Base-by-base conservation (phyloP, 352 stramenopile species). In the Phytophthora macrochlamydospora region DNA sequence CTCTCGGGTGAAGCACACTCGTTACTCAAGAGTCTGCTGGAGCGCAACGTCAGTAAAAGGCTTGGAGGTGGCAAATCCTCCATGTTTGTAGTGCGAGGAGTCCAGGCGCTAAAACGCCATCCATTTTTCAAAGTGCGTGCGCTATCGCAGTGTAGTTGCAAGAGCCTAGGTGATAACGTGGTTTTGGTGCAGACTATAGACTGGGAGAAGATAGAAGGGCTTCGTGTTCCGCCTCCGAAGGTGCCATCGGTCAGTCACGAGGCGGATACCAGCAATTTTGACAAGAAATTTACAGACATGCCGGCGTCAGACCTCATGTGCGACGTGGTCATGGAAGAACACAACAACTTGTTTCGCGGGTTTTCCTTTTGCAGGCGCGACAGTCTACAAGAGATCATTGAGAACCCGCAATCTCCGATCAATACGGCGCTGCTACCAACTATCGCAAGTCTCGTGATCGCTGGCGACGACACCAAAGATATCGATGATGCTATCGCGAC, bases 81-180 rank as follows among this genome's bases (percentile, higher is more conserved):
- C 13, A 99, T 99, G 95, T 99, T 99, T 71, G 85, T 98, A 40
- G 89, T 99, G 3, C 96, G 97, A 50, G 97, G 98, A 32, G 92
- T 99, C 5, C 87, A 97, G 30, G 96, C 89, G 28, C 65, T 99
- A 37, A 99, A 99, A 73, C 75, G 86, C 46, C 91, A 98, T 35
- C 65, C 90, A 0, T 99, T 99, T 73, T 99, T 99, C 75, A 93
- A 90, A 73, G 85, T 92, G 60, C 7, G 57, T 14, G 18, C 18
- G 18, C 18, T n/a, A 8, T 40, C 35, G 50, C 45, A 48, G 35
- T 32, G 32, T 55, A 18, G 24, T 33, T 24, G 11, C 13, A 61
- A 48, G 60, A 46, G 60, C 11, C 3, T 35, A 37, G 31, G 37
- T 30, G 48, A 43, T 18, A 30, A 57, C 12, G 13, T 30, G 7